Conservation (phyloP, 495 filamentous ascomycete genomes). For the Penicillium ochrochloron region DNA sequence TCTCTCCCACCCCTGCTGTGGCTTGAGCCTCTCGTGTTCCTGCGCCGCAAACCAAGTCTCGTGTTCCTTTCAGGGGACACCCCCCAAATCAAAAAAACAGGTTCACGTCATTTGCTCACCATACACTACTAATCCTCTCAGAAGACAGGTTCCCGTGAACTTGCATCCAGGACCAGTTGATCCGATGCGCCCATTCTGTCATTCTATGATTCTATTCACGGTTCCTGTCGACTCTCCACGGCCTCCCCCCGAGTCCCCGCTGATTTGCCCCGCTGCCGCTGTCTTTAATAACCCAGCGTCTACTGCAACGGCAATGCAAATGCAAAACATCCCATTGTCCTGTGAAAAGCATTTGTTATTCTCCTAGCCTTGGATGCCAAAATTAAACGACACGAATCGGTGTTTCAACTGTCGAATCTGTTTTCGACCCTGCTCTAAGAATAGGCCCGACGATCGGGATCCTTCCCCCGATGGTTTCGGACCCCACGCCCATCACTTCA, state of each 20-base stretch:
- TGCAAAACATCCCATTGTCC: conserved; percentile 9
- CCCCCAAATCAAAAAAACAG: conserved; percentile 3
- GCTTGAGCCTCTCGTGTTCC: conserved; percentile 38
- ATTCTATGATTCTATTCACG: conserved; percentile 10
- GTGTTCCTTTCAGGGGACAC: conserved; percentile 17
- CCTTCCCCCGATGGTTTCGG: conserved; percentile 13
- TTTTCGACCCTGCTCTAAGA: conserved; percentile 19
- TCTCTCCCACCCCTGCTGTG: conserved; percentile 20
- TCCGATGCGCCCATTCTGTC: neutral
- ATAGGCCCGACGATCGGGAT: conserved; percentile 24
- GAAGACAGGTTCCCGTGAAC: conserved; percentile 3
- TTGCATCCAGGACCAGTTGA: conserved; percentile 18
- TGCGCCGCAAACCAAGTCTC: conserved; percentile 28
- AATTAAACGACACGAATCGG: conserved; percentile 12
- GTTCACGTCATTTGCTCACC: conserved; percentile 20
- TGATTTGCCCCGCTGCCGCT: conserved; percentile 28
- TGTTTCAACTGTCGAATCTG: conserved; percentile 15
- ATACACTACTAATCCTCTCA: neutral
- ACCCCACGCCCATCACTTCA: conserved; percentile 20
- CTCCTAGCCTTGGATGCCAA: conserved; percentile 16
- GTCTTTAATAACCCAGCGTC: conserved; percentile 22
- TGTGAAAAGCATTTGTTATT: neutral
- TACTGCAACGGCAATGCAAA: conserved; percentile 23
- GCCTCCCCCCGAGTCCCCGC: neutral
- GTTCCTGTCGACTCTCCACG: neutral